Percentiles rank a stretch among this genome's conserved stretches.
These are phyloP conservation scores for Magnusiomyces magnusii DNA, from an alignment of 1,139 yeast genomes.

Conservation along the genomic window DNA sequence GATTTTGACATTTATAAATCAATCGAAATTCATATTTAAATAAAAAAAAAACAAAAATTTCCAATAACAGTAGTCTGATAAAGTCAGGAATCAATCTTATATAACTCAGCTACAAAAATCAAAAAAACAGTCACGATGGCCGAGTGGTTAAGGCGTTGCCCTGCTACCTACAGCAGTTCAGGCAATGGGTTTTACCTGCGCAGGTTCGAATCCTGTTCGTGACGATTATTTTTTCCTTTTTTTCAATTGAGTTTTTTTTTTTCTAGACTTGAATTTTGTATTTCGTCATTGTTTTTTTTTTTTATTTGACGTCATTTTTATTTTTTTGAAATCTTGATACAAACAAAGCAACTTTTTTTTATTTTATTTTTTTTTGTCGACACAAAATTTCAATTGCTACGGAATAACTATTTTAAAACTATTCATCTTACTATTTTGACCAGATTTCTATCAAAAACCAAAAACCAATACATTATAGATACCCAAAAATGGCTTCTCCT, in stretches of 20 bases:
- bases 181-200: constrained; percentile 83
- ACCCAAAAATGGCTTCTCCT: too few species aligned
- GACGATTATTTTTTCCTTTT: constrained; percentile 45
- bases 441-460: too few species aligned
- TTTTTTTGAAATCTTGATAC: not conserved
- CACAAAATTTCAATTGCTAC: too few species aligned
- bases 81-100: not conserved
- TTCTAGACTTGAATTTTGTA: not conserved
- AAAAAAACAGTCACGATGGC: constrained; percentile 51
- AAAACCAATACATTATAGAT: too few species aligned
- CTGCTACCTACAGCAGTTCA: constrained; percentile 50
- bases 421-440: too few species aligned
- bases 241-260: not conserved
- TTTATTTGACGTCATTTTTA: not conserved
- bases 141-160: constrained; percentile 89
- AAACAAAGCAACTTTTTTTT: too few species aligned
- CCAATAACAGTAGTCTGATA: not conserved
- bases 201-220: constrained; percentile 89
- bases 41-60: too few species aligned
- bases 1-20: too few species aligned
- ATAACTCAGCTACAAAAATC: not conserved
- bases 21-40: too few species aligned
- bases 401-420: too few species aligned
- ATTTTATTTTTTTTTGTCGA: too few species aligned
- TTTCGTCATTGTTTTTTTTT: not conserved